Percentiles rank a stretch among this genome's conserved stretches.
Conservation (phyloP, 2,329 filamentous ascomycete species). For the Plectosphaerella plurivora region DNA sequence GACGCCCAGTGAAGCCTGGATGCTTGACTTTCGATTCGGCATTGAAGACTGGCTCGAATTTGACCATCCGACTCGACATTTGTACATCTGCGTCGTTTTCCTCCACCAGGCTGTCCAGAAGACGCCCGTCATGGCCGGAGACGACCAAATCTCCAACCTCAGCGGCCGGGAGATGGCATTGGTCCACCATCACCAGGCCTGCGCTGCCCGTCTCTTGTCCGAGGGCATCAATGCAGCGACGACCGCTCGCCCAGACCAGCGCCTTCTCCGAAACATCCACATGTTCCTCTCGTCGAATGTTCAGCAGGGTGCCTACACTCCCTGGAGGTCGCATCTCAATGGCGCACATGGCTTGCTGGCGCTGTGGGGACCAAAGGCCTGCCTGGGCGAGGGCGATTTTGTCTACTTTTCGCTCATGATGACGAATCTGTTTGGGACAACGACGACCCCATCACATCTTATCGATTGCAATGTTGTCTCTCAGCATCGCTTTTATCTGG, state of each 20-base stretch:
- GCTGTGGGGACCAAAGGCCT: not conserved
- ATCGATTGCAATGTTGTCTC: not conserved
- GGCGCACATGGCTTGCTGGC: not conserved
- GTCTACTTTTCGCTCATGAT: not conserved
- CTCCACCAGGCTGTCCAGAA: not conserved
- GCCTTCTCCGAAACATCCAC: not conserved
- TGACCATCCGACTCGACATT: not conserved
- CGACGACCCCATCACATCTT: not conserved
- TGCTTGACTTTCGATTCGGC: not conserved
- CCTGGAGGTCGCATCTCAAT: not conserved
- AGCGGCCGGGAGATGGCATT: not conserved
- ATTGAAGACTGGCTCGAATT: not conserved
- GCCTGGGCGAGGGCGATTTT: not conserved
- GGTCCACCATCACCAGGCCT: slow-evolving; percentile 1
- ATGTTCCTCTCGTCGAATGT: not conserved
- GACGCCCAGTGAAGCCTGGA: not conserved
- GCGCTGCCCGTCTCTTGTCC: not conserved
- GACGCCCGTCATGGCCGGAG: not conserved
- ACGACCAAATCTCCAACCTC: not conserved
- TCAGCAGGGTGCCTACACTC: not conserved
- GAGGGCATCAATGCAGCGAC: not conserved
- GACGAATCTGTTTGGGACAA: not conserved
- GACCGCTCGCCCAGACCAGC: not conserved
- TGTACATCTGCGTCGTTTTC: slow-evolving; percentile 1
- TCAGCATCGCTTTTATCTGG: not conserved